Evolutionary conservation across 257 asterid species (phyloP).

Genomic region (Dorcoceras hygrometricum): DNA sequence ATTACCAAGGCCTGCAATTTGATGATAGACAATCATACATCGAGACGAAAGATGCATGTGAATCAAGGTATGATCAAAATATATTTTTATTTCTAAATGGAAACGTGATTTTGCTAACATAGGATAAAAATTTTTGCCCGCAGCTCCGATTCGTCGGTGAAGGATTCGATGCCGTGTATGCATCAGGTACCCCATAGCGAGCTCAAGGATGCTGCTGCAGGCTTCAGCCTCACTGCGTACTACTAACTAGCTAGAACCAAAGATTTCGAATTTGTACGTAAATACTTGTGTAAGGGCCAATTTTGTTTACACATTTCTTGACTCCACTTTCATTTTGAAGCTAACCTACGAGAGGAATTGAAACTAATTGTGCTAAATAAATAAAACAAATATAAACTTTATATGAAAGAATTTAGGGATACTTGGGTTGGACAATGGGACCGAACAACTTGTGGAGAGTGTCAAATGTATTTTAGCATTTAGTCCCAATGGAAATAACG

Average conservation of each 20-base stretch:
- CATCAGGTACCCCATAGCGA: conserved; percentile 30
- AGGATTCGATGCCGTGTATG: conserved; percentile 14
- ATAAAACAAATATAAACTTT: too few relatives aligned
- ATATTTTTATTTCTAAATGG: background rate
- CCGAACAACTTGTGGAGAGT: too few relatives aligned
- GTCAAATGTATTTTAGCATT: too few relatives aligned
- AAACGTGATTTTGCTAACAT: background rate
- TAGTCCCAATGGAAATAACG: too few relatives aligned
- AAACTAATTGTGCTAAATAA: too few relatives aligned
- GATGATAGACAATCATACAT: conserved; percentile 40
- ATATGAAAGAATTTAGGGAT: too few relatives aligned
- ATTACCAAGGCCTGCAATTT: conserved; percentile 18
- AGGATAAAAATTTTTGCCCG: background rate
- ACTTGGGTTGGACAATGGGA: too few relatives aligned
- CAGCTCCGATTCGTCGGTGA: conserved; percentile 41
- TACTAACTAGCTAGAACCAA: conserved; percentile 14
- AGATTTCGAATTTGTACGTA: background rate
- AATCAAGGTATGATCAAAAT: conserved; percentile 38
- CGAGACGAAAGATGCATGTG: conserved; percentile 34
- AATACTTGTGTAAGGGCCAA: too few relatives aligned
- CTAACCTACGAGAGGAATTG: too few relatives aligned
- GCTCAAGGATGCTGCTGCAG: conserved; percentile 45
- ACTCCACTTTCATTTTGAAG: too few relatives aligned
- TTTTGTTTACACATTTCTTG: too few relatives aligned
- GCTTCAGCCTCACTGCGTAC: conserved; percentile 36